These are phyloP conservation scores for Lophiotrema nucula DNA, from an alignment of 495 filamentous ascomycete species.

Conservation along the genomic window DNA sequence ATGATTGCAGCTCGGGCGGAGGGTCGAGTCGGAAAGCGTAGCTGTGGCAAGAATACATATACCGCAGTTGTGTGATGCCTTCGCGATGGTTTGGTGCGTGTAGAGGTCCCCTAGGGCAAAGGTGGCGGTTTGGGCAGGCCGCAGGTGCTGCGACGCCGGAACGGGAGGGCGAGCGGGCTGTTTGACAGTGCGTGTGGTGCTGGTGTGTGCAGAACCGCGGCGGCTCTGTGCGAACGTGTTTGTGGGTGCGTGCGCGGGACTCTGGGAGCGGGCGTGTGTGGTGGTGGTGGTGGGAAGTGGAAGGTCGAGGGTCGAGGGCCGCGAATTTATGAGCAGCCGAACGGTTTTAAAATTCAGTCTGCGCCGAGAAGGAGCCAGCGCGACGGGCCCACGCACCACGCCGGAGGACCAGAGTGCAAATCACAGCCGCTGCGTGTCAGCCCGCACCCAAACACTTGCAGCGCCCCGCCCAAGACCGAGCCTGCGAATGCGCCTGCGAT, in stretches of 20 bases:
- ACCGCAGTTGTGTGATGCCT: conserved; percentile 47
- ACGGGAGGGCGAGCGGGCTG: conserved; percentile 3
- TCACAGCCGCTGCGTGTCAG: conserved; percentile 5
- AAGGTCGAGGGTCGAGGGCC: neutral
- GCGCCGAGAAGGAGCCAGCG: conserved; percentile 2
- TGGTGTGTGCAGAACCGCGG: conserved; percentile 1
- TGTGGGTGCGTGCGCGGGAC: neutral
- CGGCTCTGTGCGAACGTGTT: neutral
- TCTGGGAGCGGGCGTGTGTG: neutral
- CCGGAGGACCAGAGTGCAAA: neutral
- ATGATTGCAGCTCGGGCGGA: conserved; percentile 89
- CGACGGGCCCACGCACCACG: neutral
- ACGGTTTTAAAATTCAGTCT: neutral
- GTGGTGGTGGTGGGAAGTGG: neutral
- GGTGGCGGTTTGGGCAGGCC: conserved; percentile 30
- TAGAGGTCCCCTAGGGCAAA: conserved; percentile 17
- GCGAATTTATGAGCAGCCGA: neutral
- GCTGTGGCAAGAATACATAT: conserved; percentile 81
- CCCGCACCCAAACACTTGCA: conserved; percentile 1
- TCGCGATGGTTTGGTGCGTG: conserved; percentile 28
- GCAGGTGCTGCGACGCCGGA: conserved; percentile 9
- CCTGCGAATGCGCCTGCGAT: neutral
- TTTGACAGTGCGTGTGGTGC: neutral
- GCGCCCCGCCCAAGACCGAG: neutral
- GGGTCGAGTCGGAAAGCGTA: conserved; percentile 76